Evolutionary conservation across 768 basidiomycete genomes (phyloP), one percentile per base, ranked within the genome.

Genomic region (Tylopilus felleus): DNA sequence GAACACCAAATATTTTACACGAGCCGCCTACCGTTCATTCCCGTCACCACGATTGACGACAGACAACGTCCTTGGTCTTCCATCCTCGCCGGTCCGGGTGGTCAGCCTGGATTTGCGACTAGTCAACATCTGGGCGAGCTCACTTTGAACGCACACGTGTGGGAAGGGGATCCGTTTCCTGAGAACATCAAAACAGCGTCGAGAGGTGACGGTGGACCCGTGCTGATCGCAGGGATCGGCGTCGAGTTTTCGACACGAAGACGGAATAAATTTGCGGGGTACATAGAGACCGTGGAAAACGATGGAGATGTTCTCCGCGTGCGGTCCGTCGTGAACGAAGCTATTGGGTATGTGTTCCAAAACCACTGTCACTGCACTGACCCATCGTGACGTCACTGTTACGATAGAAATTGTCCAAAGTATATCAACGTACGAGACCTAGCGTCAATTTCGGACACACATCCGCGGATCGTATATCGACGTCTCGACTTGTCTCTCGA

Each of bases 251-350:
- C 76, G 29, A 85, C 82, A 3, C 67, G 85, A 21, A 65, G 81
- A 57, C 74, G 85, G 51, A 84, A 83, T 59, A 86, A 86, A 63
- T 80, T 86, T 55, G 84, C 83, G 0, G 85, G 85, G 16, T 66
- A 65, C 21, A 66, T 84, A 10, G 61, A 71, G 6, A 69, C 65
- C 8, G 51, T 78, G 17, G 65, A 74, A 40, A 49, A 60, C 28
- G 65, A 68, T 27, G 57, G 63, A 1, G 51, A 71, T 14, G 22
- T 68, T 4, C 52, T 85, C 7, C 73, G 74, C 33, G 44, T 83
- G 16, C 56, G 17, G 46, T 49, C 57, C 2, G 44, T 61, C 9
- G 80, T 86, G 17, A 77, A 83, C 58, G 71, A 86, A 56, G 78
- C 85, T 6, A 68, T 86, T 21, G 84, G 83, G 84, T 84, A 59